These are phyloP conservation scores for Clarireedia hainanense DNA, from an alignment of 2,329 filamentous ascomycete species.

Conservation along the genomic window DNA sequence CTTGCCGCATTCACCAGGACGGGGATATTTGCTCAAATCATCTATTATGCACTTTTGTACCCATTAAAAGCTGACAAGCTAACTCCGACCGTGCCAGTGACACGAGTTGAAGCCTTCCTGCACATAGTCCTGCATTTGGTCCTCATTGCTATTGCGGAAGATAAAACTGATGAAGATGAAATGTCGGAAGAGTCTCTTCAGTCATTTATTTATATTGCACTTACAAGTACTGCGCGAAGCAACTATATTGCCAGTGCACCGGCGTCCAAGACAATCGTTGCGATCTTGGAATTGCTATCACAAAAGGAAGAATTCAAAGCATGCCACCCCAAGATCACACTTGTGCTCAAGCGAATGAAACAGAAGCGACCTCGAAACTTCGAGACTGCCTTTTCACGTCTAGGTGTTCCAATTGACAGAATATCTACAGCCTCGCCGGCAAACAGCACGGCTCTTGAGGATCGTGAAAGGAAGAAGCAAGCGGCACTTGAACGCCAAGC, in stretches of 20 bases:
- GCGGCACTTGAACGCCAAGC: conserved; percentile 85
- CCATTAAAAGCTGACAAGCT: conserved; percentile 60
- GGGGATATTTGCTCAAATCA: conserved; percentile 78
- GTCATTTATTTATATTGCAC: conserved; percentile 67
- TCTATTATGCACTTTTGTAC: conserved; percentile 83
- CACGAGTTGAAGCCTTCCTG: conserved; percentile 82
- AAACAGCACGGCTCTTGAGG: conserved; percentile 46
- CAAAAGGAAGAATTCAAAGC: conserved; percentile 68
- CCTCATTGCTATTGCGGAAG: conserved; percentile 79
- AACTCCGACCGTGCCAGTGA: conserved; percentile 69
- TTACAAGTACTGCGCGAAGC: conserved; percentile 55
- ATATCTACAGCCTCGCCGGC: conserved; percentile 80
- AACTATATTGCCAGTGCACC: conserved; percentile 52
- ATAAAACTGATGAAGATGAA: conserved; percentile 52
- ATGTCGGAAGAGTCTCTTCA: conserved; percentile 38
- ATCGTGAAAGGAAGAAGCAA: conserved; percentile 79
- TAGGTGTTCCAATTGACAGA: conserved; percentile 65
- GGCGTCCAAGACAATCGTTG: conserved; percentile 53
- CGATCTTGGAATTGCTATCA: conserved; percentile 54
- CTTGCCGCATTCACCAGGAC: conserved; percentile 76
- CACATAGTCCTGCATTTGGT: conserved; percentile 86
- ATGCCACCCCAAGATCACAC: conserved; percentile 74
- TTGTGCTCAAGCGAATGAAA: conserved; percentile 78
- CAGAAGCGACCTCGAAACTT: conserved; percentile 73
- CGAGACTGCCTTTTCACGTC: conserved; percentile 53